Conservation (phyloP, 306 rosid species). For the Sicyos edulis region DNA sequence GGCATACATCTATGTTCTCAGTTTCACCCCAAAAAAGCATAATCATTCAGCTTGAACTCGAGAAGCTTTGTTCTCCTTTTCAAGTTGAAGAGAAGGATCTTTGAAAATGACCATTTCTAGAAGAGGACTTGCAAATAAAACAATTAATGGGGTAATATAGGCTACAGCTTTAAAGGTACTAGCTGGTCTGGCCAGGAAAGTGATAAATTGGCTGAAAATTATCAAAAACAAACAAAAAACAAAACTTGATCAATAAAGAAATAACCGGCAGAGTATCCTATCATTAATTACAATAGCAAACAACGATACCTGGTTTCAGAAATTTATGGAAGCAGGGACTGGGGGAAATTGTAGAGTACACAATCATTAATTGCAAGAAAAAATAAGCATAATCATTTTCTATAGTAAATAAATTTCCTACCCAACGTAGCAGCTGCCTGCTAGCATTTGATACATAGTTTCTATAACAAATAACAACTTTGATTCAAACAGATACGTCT, state of each 20-base stretch:
- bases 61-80: not conserved
- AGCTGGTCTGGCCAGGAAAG: not conserved
- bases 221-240: not conserved
- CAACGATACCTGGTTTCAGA: not conserved
- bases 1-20: constrained; percentile 1
- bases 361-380: not conserved
- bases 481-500: not conserved
- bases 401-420: too few relatives aligned
- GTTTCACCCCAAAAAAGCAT: not conserved
- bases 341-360: not conserved
- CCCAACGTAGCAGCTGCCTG: too few relatives aligned
- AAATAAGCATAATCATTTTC: not conserved
- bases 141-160: not conserved
- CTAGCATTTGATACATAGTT: not conserved
- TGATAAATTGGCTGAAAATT: not conserved
- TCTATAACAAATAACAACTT: not conserved
- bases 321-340: not conserved
- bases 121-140: not conserved
- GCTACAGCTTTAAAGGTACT: not conserved
- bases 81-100: not conserved
- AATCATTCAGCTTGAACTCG: not conserved
- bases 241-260: not conserved
- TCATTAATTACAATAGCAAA: not conserved
- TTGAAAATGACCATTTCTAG: not conserved
- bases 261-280: not conserved